phyloP scores from a whole-genome alignment of 164 flowering plant species.

The Dillenia turbinata region DNA sequence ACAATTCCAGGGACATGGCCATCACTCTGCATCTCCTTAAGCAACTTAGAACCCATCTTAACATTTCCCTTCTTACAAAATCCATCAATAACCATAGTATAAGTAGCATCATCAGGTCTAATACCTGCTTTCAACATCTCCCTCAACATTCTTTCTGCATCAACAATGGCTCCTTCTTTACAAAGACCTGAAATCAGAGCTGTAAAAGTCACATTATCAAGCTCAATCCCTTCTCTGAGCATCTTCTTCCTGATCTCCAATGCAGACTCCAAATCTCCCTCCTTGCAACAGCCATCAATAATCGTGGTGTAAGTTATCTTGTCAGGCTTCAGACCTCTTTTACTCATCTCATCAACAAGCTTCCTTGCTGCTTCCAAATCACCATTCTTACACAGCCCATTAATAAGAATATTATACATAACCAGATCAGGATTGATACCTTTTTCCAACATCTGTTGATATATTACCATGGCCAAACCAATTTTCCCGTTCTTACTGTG shows the following conservation, averaged over 20 bases:
- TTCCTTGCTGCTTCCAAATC: constrained; percentile 42
- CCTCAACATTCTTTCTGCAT: constrained; percentile 56
- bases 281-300: constrained; percentile 70
- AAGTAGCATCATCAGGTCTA: constrained; percentile 60
- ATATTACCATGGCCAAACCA: constrained; percentile 44
- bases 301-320: constrained; percentile 75
- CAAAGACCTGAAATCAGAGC: constrained; percentile 69
- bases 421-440: constrained; percentile 59
- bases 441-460: constrained; percentile 42
- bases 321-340: constrained; percentile 53
- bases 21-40: constrained; percentile 58
- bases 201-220: constrained; percentile 66
- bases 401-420: constrained; percentile 54
- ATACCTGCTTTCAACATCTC: constrained; percentile 57
- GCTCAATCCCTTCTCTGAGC: constrained; percentile 46
- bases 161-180: constrained; percentile 39
- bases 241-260: constrained; percentile 42
- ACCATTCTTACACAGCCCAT: constrained; percentile 70
- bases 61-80: constrained; percentile 68
- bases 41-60: constrained; percentile 54
- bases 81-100: constrained; percentile 69
- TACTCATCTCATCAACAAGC: constrained; percentile 47
- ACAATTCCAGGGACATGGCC: constrained; percentile 50
- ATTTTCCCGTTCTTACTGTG: constrained; percentile 52
- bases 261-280: constrained; percentile 62